Base-by-base conservation (phyloP, 2,329 filamentous ascomycete species). In the Trichocomaceae sp. region DNA sequence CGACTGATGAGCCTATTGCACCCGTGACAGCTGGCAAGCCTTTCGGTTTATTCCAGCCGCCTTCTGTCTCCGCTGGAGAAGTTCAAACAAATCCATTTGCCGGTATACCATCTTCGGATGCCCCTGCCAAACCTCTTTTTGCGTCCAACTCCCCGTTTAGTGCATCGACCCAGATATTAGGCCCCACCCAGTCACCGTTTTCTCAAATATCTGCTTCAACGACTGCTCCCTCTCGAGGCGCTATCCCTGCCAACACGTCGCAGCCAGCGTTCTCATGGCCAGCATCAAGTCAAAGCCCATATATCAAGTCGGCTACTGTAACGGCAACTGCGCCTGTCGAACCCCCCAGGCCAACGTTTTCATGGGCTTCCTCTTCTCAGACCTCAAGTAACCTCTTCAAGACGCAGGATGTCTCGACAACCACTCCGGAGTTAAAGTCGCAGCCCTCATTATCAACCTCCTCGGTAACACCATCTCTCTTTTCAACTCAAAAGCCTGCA, bases 331-430 rank as follows among this genome's bases (percentile, higher is more conserved):
- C 39, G 23, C 47, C 50, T 4, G 37, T 22, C 20, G 54, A 49
- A 17, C 45, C 20, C 7, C 46, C 37, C 37, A 56, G 49, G 12
- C 19, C 45, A 35, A 29, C 5, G 1, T 52, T 44, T 15, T 56
- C 54, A 19, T 55, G 49, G 49, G 17, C 47, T 17, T 29, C 54
- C 22, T 20, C 45, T n/a, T 56, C 50, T 46, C 37, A 23, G n/a
- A 45, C 29, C 15, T 56, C 54, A 17, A 39, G 29, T 8, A 23
- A 17, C 19, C 5, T 39, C 20, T 37, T 45, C 15, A 47, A 51
- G 23, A n/a, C 35, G 31, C 19, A 29, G n/a, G 35, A 49, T 19
- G 15, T 39, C 12, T 19, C 29, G 17, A 17, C 29, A 35, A 35
- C 22, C 13, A 23, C 35, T 9, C 22, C 39, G 31, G 20, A 49